Evolutionary conservation across 1,284 basidiomycete species (phyloP), one percentile per base, ranked within the genome.

Genomic region (Microstroma glucosiphilum): DNA sequence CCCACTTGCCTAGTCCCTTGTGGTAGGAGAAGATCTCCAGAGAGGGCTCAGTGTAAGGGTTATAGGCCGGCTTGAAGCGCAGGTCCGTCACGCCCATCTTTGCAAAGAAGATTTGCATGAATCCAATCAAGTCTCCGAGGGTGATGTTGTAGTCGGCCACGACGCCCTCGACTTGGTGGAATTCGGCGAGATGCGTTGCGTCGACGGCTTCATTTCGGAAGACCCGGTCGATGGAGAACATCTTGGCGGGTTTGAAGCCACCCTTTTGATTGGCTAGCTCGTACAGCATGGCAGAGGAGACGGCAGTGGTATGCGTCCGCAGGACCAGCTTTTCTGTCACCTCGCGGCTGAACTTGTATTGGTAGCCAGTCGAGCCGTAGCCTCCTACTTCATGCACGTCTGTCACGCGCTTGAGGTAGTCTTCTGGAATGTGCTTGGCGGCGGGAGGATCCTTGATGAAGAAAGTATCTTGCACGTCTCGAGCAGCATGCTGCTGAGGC

Each of bases 1-100:
- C 94, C 93, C 96, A 98, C 79, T 92, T 91, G 77, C 89, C 84
- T 53, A 98, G 84, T 73, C 89, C 87, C 56, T 92, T 90, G 79
- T 99, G 96, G 86, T 93, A 98, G 40, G 93, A 92, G 81, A 97
- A 99, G 71, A 99, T 96, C 82, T 99, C 96, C 60, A 98, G 86
- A n/a, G 92, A 96, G 2, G 94, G 94, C 88, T 94, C 78, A 37
- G 78, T 80, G 70, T 80, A 80, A 9, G 79, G 78, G 60, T 94
- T 94, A 81, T 93, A 94, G 2, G 92, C 92, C 17, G 96, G 96
- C 83, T 97, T 98, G 88, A 98, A 97, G 66, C 93, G 85, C 23
- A 98, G 83, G 77, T 91, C 87, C 70, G 88, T 86, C 72, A 96
- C 89, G 59, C 96, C 96, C 89, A 97, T 97, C 82, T 98, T 98